Conservation (phyloP, 2,329 filamentous ascomycete genomes). For the Epichloe bromicola region DNA sequence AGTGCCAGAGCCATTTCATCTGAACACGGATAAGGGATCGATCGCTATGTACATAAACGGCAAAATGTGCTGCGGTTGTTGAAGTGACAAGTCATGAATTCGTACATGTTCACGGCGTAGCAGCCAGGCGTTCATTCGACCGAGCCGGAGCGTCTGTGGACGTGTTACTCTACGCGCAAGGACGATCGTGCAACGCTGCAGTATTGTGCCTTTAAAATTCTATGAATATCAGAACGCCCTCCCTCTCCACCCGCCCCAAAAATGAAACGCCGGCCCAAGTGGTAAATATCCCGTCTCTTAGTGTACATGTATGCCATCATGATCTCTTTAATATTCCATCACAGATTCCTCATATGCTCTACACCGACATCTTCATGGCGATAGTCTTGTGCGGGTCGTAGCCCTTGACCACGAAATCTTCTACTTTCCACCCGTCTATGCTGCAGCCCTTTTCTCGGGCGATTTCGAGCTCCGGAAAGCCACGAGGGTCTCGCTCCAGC, state of each 20-base stretch:
- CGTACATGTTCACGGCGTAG: no score
- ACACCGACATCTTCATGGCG: constrained; percentile 98
- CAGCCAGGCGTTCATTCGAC: no score
- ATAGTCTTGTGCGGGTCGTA: constrained; percentile 89
- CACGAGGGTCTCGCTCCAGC: constrained; percentile 62
- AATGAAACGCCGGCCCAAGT: no score
- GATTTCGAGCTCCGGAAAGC: constrained; percentile 71
- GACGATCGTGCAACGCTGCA: neutral
- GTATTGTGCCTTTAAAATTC: neutral
- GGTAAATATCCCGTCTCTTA: no score
- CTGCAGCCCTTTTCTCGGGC: constrained; percentile 51
- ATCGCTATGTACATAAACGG: no score
- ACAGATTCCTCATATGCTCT: neutral
- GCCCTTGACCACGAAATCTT: constrained; percentile 77
- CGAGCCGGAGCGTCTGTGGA: no score
- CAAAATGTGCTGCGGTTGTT: no score
- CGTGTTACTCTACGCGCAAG: neutral
- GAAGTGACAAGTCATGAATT: no score
- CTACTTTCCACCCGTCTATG: constrained; percentile 81
- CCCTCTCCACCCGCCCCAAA: no score
- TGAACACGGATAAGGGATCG: no score
- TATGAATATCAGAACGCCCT: neutral
- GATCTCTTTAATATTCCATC: neutral
- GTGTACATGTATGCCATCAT: neutral
- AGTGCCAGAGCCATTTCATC: no score